Evolutionary conservation across 345 rosid genomes (phyloP), one percentile per base, ranked within the genome.

Genomic region (Abelmoschus esculentus): DNA sequence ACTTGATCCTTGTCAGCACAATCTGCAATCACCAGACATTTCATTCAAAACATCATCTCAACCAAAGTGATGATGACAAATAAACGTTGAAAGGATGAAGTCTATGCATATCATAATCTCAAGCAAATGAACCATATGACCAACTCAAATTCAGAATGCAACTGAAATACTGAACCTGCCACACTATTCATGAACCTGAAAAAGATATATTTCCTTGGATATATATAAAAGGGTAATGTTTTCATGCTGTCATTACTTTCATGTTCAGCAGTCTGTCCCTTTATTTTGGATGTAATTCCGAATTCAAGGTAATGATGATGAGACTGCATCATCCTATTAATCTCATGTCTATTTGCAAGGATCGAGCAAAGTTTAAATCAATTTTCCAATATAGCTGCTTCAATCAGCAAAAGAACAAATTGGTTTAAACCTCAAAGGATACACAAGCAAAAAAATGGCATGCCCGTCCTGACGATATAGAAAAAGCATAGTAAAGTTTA

Each of bases 1-100:
- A 89, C 83, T 81, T 93, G 82, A 93, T 91, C 83, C 98, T 86
- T n/a, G 91, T 85, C 26, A 93, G 88, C 84, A 93, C 96, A 77
- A 89, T 76, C 98, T 93, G 97, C 89, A 77, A 70, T 70, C 70
- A 76, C 42, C 58, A 47, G 26, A 4, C 42, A 66, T 7, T 46
- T 47, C 15, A 47, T 47, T 14, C 12, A 46, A 47, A 66, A 7
- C 3, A 15, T 28, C 28, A 65, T 47, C 36, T 11, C 28, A 22
- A 44, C 54, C 46, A 6, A 26, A 65, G 22, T 44, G 14, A 44
- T 44, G 14, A 22, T 15, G 56, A 67, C 18, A 31, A 54, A 18
- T n/a, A 19, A 12, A 28, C 15, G 47, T 19, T 4, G 14, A 44
- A 3, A 64, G 26, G 18, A 44, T 14, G 17, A 18, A 42, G 53